Evolutionary conservation across 2,329 filamentous ascomycete species (phyloP), one percentile per base, ranked within the genome.

Genomic region (Fusarium caatingaense): DNA sequence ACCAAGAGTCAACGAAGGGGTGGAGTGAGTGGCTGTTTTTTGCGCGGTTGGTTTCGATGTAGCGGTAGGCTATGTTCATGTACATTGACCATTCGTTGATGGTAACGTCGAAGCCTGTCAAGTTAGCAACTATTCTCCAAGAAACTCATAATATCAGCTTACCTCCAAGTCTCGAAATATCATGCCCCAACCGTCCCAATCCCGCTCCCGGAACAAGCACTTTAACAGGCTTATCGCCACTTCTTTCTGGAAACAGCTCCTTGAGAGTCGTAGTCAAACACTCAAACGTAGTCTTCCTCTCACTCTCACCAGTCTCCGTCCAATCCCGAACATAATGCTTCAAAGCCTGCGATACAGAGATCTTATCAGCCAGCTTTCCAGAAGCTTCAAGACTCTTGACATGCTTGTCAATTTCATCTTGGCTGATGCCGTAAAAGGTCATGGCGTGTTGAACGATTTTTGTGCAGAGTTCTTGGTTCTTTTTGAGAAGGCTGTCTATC

Each of bases 321-420:
- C 87, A 89, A 71, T 89, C 87, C 8, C 87, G 80, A 5, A 88
- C 85, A 60, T 84, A 85, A 68, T 89, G 87, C 72, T 88, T 89
- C 55, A 89, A 71, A 0, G 85, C 81, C 68, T 89, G 87, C 0
- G 82, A 80, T 1, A 87, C 81, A 34, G 84, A 83, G 3, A 83
- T 79, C 8, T 80, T 81, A 23, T 88, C 86, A 2, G 82, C 80
- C 0, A 73, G 68, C 21, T 76, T 78, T 2, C 81, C 80, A 0
- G 78, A 74, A 2, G 81, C 78, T 3, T 81, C 78, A 1, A 80
- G 76, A 6, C 77, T 74, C 8, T 80, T 78, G 48, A 82, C 73
- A 69, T 83, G 84, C 1, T 77, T 74, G 6, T 83, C 76, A 0
- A 89, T 75, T 67, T 88, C 86, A 3, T 76, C 57, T 7, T 78